These are phyloP conservation scores for Botrytis byssoidea DNA, from an alignment of 2,329 filamentous ascomycete genomes.

Conservation along the genomic window DNA sequence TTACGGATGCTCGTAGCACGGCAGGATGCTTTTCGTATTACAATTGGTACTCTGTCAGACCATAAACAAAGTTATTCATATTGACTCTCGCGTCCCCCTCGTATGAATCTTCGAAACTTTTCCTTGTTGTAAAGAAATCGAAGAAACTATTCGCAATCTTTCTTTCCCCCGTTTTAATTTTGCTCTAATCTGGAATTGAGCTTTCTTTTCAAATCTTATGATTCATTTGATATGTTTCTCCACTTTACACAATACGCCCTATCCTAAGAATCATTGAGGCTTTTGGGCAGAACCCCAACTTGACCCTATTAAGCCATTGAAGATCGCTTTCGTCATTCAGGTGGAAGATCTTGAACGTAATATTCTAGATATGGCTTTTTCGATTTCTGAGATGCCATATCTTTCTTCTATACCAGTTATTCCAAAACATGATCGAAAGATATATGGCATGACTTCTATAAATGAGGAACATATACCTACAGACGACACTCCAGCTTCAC, in stretches of 20 bases:
- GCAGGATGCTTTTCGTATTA: not conserved
- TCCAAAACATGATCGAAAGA: conserved; percentile 1
- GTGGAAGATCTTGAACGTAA: not conserved
- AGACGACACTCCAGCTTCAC: not conserved
- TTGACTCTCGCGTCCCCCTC: not conserved
- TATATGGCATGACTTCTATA: conserved; percentile 2
- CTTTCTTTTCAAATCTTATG: not conserved
- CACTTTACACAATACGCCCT: not conserved
- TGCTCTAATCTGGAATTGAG: conserved; percentile 13
- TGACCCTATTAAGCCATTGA: conserved; percentile 3
- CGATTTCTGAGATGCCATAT: not conserved
- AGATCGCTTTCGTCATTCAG: not conserved
- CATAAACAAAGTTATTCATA: not conserved
- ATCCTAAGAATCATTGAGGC: not conserved
- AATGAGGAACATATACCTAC: conserved; percentile 3
- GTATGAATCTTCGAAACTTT: not conserved
- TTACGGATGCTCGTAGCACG: conserved; percentile 9
- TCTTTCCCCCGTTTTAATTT: not conserved
- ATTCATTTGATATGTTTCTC: conserved; percentile 7
- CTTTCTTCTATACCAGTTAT: not conserved
- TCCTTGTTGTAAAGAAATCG: not conserved
- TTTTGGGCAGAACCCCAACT: not conserved
- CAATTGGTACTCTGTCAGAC: not conserved
- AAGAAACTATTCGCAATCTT: not conserved
- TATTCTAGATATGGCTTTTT: not conserved